Evolutionary conservation across 257 asterid species (phyloP).

Genomic region (Buddleja alternifolia): DNA sequence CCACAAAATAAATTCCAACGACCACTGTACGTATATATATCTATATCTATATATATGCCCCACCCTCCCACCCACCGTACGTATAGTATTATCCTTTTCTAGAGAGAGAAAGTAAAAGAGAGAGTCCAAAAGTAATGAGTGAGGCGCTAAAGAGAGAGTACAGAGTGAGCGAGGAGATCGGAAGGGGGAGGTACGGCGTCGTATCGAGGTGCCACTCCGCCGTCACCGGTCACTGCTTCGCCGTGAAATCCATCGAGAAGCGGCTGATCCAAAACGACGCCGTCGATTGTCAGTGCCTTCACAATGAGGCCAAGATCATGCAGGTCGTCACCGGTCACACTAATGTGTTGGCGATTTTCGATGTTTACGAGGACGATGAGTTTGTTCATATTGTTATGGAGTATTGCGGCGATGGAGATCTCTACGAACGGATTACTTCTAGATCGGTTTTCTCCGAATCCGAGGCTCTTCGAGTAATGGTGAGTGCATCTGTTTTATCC

Average conservation of each 20-base stretch:
- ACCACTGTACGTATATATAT: constrained; percentile 19
- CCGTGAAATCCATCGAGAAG: constrained; percentile 74
- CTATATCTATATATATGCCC: constrained; percentile 35
- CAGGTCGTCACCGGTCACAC: constrained; percentile 48
- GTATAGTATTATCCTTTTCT: constrained; percentile 24
- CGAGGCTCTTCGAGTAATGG: constrained; percentile 71
- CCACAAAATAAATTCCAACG: constrained; percentile 32
- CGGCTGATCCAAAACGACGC: constrained; percentile 55
- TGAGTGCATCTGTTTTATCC: constrained; percentile 20
- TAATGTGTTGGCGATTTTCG: constrained; percentile 46
- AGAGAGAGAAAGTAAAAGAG: constrained; percentile 16
- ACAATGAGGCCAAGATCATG: constrained; percentile 66
- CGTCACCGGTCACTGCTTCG: constrained; percentile 52
- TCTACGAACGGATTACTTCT: constrained; percentile 45
- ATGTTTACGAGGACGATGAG: constrained; percentile 64
- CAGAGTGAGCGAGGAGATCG: constrained; percentile 60
- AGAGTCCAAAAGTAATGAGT: constrained; percentile 57
- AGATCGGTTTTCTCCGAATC: constrained; percentile 48
- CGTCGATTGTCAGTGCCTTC: constrained; percentile 64
- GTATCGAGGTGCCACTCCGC: constrained; percentile 61
- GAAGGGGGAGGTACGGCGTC: constrained; percentile 76
- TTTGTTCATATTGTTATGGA: constrained; percentile 67
- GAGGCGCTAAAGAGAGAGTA: constrained; percentile 57
- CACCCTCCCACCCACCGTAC: constrained; percentile 33
- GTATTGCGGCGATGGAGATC: constrained; percentile 57